Conservation (phyloP, 1,139 yeast species). For the Candida sanyaensis region DNA sequence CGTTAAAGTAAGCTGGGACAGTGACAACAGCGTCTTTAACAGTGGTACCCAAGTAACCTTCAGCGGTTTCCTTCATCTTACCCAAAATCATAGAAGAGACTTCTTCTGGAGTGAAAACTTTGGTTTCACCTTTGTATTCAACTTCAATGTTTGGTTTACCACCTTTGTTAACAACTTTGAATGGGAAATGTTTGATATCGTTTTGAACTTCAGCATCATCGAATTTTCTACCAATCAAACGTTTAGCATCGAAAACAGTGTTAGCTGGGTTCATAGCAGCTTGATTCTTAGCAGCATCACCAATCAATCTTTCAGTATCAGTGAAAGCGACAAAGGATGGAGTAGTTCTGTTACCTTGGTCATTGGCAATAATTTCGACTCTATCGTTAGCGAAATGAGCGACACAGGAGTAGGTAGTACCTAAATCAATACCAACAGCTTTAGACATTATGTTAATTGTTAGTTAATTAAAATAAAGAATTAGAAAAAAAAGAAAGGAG, state of each 20-base stretch:
- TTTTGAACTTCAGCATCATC: conserved; percentile 44
- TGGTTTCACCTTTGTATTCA: conserved; percentile 91
- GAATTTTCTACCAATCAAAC: conserved; percentile 63
- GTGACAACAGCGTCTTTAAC: conserved; percentile 52
- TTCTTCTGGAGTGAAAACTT: conserved; percentile 96
- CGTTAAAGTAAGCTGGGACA: conserved; percentile 53
- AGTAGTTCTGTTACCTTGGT: conserved; percentile 72
- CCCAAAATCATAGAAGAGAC: conserved; percentile 93
- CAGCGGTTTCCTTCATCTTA: conserved; percentile 56
- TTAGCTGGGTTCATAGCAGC: conserved; percentile 96
- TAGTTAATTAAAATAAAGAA: neutral
- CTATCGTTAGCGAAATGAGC: conserved; percentile 77
- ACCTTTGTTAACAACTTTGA: conserved; percentile 56
- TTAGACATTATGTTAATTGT: conserved; percentile 43
- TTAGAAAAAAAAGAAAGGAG: conserved; percentile 6
- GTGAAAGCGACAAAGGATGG: conserved; percentile 98
- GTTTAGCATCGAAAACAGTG: conserved; percentile 98
- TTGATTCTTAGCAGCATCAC: conserved; percentile 99
- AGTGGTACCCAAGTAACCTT: conserved; percentile 41
- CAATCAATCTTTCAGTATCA: conserved; percentile 95
- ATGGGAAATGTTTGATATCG: conserved; percentile 48
- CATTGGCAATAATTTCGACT: conserved; percentile 63
- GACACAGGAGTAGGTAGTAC: conserved; percentile 84
- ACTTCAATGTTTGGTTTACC: conserved; percentile 93
- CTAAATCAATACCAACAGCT: conserved; percentile 85